phyloP scores from a whole-genome alignment of 1,284 basidiomycete species.

The Puccinia sorghi region DNA sequence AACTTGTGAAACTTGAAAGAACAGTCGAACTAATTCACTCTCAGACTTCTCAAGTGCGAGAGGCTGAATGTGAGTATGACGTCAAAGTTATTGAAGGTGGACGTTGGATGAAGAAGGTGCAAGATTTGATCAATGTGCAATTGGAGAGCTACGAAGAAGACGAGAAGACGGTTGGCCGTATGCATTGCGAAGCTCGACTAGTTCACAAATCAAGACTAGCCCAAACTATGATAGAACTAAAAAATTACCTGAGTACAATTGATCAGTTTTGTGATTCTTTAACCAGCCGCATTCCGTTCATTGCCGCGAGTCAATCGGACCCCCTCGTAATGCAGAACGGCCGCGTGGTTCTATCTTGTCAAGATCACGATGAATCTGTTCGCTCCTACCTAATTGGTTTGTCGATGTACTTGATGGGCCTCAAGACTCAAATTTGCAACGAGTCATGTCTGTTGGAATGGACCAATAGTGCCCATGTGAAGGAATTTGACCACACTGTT shows the following conservation, averaged over 20 bases:
- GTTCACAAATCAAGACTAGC: conserved; percentile 6
- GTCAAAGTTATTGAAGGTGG: conserved; percentile 38
- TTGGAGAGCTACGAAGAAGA: conserved; percentile 38
- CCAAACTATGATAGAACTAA: conserved; percentile 4
- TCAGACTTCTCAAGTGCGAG: conserved; percentile 23
- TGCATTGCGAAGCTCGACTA: background rate
- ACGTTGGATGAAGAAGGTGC: conserved; percentile 40
- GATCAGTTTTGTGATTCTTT: conserved; percentile 33
- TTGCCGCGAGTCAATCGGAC: conserved; percentile 2
- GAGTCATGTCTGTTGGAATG: conserved; percentile 30
- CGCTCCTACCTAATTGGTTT: conserved; percentile 19
- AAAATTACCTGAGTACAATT: conserved; percentile 19
- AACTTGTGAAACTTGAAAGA: conserved; percentile 21
- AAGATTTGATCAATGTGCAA: conserved; percentile 38
- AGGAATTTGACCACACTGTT: conserved; percentile 16
- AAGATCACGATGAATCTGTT: conserved; percentile 14
- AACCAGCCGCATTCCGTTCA: conserved; percentile 21
- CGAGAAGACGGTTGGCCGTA: background rate
- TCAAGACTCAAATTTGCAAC: conserved; percentile 39
- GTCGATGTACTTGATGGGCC: conserved; percentile 38
- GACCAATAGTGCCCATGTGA: conserved; percentile 23
- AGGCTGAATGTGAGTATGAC: conserved; percentile 36
- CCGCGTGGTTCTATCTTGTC: conserved; percentile 12
- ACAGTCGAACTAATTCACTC: conserved; percentile 8
- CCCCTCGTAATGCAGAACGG: conserved; percentile 19